A percentile compares a stretch with the other conserved stretches of the same genome.
Conservation (phyloP, 495 filamentous ascomycete species). For the Aspergillus mulundensis region DNA sequence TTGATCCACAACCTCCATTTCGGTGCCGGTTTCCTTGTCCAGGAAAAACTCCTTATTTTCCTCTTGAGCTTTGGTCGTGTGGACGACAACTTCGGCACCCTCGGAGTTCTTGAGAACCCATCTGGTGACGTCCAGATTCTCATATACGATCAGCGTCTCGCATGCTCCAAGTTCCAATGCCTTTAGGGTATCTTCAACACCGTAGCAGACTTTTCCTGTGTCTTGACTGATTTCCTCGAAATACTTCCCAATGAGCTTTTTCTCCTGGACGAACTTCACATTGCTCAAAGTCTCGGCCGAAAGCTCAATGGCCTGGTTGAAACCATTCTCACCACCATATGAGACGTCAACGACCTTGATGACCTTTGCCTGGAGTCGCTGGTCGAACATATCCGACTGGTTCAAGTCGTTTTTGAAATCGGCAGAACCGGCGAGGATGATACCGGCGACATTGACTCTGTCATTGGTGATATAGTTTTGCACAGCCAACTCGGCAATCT, state of each 20-base stretch:
- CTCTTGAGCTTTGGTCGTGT: constrained; percentile 87
- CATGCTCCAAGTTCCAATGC: constrained; percentile 94
- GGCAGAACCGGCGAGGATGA: constrained; percentile 93
- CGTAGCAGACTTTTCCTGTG: constrained; percentile 92
- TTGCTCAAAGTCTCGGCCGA: constrained; percentile 94
- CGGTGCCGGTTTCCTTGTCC: constrained; percentile 90
- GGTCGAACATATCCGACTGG: constrained; percentile 95
- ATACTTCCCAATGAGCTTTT: constrained; percentile 97
- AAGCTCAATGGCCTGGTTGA: constrained; percentile 98
- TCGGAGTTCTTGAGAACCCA: constrained; percentile 78
- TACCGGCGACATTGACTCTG: constrained; percentile 92
- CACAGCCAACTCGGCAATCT: constrained; percentile 94
- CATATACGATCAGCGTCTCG: constrained; percentile 93
- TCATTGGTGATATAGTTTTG: constrained; percentile 98
- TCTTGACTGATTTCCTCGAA: constrained; percentile 99
- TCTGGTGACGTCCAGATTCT: constrained; percentile 91
- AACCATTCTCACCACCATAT: constrained; percentile 97
- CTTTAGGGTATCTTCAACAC: constrained; percentile 95
- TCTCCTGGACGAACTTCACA: constrained; percentile 99
- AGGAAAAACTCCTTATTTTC: constrained; percentile 76
- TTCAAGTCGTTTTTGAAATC: constrained; percentile 99
- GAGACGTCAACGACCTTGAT: constrained; percentile 99
- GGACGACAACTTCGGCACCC: constrained; percentile 67
- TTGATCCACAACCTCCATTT: constrained; percentile 89
- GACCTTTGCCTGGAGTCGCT: constrained; percentile 84